A percentile compares a stretch with the other conserved stretches of the same genome.
These are phyloP conservation scores for Astrephomene gubernaculifera DNA, from an alignment of 139 green algal species.

Conservation along the genomic window DNA sequence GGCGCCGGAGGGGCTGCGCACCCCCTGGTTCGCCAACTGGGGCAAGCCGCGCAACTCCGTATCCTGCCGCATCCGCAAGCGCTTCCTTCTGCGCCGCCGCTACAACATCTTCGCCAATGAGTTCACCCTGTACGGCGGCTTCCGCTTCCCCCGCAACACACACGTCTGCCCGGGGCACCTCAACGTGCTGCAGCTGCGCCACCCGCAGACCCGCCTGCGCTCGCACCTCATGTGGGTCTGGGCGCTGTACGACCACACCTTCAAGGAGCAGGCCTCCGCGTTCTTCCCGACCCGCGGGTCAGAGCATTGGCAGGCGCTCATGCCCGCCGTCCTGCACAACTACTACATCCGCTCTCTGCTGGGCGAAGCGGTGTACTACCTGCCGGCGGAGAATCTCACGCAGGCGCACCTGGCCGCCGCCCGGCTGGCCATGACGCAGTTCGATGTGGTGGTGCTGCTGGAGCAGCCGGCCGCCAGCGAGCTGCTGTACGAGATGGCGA, in stretches of 20 bases:
- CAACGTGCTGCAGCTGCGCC: slow-evolving; percentile 50
- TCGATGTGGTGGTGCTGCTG: slow-evolving; percentile 52
- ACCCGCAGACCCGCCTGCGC: slow-evolving; percentile 33
- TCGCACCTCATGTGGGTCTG: slow-evolving; percentile 51
- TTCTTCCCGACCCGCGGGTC: slow-evolving; percentile 23
- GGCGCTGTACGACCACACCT: slow-evolving; percentile 42
- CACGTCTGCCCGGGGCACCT: slow-evolving; percentile 41
- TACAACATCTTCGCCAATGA: slow-evolving; percentile 51
- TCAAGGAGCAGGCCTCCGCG: slow-evolving; percentile 12
- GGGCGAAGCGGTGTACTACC: slow-evolving; percentile 44
- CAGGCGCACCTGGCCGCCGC: background rate
- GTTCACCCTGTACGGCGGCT: slow-evolving; percentile 40
- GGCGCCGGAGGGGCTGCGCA: background rate
- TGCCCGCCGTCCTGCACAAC: slow-evolving; percentile 45
- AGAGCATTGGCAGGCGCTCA: slow-evolving; percentile 7
- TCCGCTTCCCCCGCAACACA: background rate
- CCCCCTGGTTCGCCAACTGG: slow-evolving; percentile 49
- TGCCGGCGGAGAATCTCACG: background rate
- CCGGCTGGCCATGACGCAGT: slow-evolving; percentile 30
- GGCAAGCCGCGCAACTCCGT: slow-evolving; percentile 23
- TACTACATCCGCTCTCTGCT: slow-evolving; percentile 46
- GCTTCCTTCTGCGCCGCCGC: slow-evolving; percentile 26
- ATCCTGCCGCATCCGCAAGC: slow-evolving; percentile 43
- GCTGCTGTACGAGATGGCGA: slow-evolving; percentile 33
- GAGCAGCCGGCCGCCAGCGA: slow-evolving; percentile 32